Evolutionary conservation across 1,139 yeast genomes (phyloP).

Genomic region (Scheffersomyces insectosa): DNA sequence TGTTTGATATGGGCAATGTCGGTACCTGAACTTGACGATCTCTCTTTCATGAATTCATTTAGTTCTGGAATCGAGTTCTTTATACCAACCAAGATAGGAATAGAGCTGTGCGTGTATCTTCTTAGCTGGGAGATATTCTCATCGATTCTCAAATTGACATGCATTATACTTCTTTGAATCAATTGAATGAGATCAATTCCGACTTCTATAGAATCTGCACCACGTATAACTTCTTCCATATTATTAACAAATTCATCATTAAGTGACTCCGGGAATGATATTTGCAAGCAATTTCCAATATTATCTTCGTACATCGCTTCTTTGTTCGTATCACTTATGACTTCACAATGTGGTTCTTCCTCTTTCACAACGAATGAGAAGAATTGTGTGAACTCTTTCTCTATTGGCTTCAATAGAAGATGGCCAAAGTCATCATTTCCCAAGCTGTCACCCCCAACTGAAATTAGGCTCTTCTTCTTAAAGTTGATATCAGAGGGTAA

Average conservation of each 20-base stretch:
- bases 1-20: slow-evolving; percentile 2
- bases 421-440: not conserved
- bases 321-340: too few species aligned
- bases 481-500: slow-evolving; percentile 8
- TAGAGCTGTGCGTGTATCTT: not conserved
- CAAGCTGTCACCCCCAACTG: slow-evolving; percentile 4
- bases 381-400: slow-evolving; percentile 9
- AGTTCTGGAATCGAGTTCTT: not conserved
- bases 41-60: slow-evolving; percentile 4
- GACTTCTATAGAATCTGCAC: slow-evolving; percentile 14
- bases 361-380: slow-evolving; percentile 10
- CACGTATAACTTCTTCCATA: slow-evolving; percentile 5
- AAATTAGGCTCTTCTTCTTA: slow-evolving; percentile 6
- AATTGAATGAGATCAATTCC: slow-evolving; percentile 10
- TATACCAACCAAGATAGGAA: not conserved
- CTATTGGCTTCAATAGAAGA: slow-evolving; percentile 11
- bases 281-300: slow-evolving; percentile 8
- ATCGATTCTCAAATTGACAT: not conserved
- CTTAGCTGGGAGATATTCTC: not conserved
- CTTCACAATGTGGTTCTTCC: not conserved
- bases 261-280: slow-evolving; percentile 6
- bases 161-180: slow-evolving; percentile 3
- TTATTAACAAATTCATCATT: not conserved
- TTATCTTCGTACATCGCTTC: slow-evolving; percentile 1
- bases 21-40: slow-evolving; percentile 2